These are phyloP conservation scores for Stagonosporopsis tanaceti DNA, from an alignment of 2,329 filamentous ascomycete genomes.

Conservation along the genomic window DNA sequence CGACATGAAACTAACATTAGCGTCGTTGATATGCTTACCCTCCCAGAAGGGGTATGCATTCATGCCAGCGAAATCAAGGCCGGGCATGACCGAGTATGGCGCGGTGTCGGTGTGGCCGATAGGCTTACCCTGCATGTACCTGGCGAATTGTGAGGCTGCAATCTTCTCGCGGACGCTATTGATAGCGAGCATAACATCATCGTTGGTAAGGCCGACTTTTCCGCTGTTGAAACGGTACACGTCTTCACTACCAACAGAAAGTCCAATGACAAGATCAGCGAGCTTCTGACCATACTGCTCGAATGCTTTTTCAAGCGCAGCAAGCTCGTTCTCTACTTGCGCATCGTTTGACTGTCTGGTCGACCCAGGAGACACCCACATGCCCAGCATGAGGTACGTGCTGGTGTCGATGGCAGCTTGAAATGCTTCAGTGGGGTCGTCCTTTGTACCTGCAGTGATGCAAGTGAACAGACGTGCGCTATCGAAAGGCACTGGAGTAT, in stretches of 20 bases:
- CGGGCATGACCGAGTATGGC: conserved; percentile 32
- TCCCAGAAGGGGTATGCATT: conserved; percentile 42
- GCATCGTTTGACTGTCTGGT: conserved; percentile 52
- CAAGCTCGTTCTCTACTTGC: conserved; percentile 37
- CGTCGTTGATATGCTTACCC: no score
- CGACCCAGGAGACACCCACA: conserved; percentile 35
- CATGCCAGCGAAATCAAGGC: conserved; percentile 45
- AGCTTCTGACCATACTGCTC: conserved; percentile 58
- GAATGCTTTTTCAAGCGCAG: conserved; percentile 36
- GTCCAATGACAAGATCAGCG: conserved; percentile 51
- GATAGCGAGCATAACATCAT: conserved; percentile 67
- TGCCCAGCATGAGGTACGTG: conserved; percentile 43
- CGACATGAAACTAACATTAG: conserved; percentile 13
- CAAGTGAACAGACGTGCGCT: conserved; percentile 60
- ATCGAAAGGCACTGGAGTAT: conserved; percentile 64
- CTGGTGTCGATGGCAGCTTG: no score
- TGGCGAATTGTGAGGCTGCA: conserved; percentile 64
- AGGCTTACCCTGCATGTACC: conserved; percentile 51
- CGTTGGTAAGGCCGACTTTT: conserved; percentile 69
- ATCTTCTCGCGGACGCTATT: conserved; percentile 54
- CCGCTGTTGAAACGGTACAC: conserved; percentile 66
- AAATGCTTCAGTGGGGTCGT: no score
- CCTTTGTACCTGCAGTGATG: no score
- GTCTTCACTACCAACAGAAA: conserved; percentile 48
- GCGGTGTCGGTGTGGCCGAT: conserved; percentile 49